Percentiles rank a stretch among this genome's conserved stretches.
Conservation (phyloP, 2,329 filamentous ascomycete genomes). For the Cryphonectria naterciae region DNA sequence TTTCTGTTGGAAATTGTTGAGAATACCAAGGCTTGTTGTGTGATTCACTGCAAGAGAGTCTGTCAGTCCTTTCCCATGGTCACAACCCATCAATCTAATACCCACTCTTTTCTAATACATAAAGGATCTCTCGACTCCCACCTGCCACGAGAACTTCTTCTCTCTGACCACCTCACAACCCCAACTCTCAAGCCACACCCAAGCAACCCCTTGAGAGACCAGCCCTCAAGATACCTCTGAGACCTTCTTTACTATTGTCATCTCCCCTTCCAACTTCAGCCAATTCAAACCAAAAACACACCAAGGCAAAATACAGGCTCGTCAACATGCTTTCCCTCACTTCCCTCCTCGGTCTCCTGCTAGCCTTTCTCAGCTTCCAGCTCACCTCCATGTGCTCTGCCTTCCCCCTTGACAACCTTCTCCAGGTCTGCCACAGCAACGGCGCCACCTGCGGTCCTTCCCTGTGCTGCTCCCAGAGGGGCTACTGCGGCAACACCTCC, state of each 20-base stretch:
- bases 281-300: not conserved
- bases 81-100: not conserved
- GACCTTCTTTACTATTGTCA: not conserved
- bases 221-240: not conserved
- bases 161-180: not conserved
- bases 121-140: not conserved
- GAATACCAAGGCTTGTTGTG: not conserved
- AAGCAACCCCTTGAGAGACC: not conserved
- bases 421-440: slow-evolving; percentile 2
- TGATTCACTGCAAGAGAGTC: not conserved
- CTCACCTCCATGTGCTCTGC: not conserved
- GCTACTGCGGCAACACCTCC: slow-evolving; percentile 1
- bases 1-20: not conserved
- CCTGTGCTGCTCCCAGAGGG: slow-evolving; percentile 1
- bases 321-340: not conserved
- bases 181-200: not conserved
- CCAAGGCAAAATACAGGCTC: not conserved
- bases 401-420: not conserved
- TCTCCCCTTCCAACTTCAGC: not conserved
- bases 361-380: not conserved
- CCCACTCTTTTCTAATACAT: not conserved
- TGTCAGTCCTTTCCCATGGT: not conserved
- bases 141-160: not conserved
- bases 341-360: not conserved
- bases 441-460: not conserved